phyloP scores from a whole-genome alignment of 192 early-diverging fungal genomes.

The Spinellus fusiger region DNA sequence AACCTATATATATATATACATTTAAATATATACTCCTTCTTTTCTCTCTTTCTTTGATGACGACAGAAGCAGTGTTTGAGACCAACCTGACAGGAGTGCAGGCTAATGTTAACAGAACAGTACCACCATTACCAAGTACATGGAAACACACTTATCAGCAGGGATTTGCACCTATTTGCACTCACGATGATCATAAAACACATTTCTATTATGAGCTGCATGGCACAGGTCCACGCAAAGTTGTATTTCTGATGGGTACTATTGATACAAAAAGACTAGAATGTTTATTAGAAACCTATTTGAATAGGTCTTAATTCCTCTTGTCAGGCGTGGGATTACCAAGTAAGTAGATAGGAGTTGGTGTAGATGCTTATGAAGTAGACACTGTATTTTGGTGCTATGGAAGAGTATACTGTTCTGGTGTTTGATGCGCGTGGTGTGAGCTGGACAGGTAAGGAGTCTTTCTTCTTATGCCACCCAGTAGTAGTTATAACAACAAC shows the following conservation, averaged over 20 bases:
- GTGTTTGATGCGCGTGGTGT: constrained; percentile 86
- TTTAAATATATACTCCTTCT: not conserved
- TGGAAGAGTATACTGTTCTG: constrained; percentile 60
- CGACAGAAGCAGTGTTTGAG: not conserved
- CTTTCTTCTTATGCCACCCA: constrained; percentile 2
- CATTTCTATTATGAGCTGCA: constrained; percentile 71
- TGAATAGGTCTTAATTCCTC: constrained; percentile 14
- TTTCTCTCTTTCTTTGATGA: not conserved
- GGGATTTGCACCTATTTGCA: constrained; percentile 30
- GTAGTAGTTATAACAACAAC: no score
- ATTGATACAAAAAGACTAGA: no score
- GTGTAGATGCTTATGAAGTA: constrained; percentile 20
- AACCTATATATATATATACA: not conserved
- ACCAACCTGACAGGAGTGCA: not conserved
- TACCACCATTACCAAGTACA: not conserved
- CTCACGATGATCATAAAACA: constrained; percentile 32
- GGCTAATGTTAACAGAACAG: not conserved
- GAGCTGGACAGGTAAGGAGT: constrained; percentile 45
- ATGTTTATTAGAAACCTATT: no score
- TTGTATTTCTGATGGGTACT: constrained; percentile 69
- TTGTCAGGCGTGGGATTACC: constrained; percentile 42
- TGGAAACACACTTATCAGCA: constrained; percentile 13
- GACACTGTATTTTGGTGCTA: constrained; percentile 56
- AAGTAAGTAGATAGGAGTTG: constrained; percentile 4
- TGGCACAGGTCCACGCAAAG: constrained; percentile 56